These are phyloP conservation scores for Candida mesenterica DNA, from an alignment of 1,139 yeast genomes.

Conservation along the genomic window DNA sequence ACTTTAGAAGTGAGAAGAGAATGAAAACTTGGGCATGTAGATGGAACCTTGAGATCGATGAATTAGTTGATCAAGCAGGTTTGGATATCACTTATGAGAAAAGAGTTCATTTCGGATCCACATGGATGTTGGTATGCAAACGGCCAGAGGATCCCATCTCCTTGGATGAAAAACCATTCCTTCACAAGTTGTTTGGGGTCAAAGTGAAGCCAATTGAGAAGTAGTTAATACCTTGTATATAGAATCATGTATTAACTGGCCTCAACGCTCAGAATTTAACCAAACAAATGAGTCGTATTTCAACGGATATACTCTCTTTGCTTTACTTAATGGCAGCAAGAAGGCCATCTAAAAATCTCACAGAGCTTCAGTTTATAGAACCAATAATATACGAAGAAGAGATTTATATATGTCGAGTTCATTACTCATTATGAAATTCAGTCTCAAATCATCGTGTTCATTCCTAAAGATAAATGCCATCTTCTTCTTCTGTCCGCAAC, in stretches of 20 bases:
- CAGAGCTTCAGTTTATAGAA: no score
- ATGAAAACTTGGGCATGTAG: slow-evolving; percentile 95
- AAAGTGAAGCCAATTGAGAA: slow-evolving; percentile 27
- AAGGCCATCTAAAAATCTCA: no score
- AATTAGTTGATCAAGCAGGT: slow-evolving; percentile 78
- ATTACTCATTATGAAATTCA: no score
- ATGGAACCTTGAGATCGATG: slow-evolving; percentile 94
- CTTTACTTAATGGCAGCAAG: slow-evolving; percentile 2
- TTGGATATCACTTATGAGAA: slow-evolving; percentile 77
- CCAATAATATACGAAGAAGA: no score
- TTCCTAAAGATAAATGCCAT: slow-evolving; percentile 14
- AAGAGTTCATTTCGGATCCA: slow-evolving; percentile 89
- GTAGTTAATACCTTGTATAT: slow-evolving; percentile 13
- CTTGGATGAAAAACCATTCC: slow-evolving; percentile 43
- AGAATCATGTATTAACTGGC: slow-evolving; percentile 12
- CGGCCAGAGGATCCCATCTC: slow-evolving; percentile 60
- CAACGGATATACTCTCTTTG: slow-evolving; percentile 4
- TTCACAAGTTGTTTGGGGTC: slow-evolving; percentile 43
- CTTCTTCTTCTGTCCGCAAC: slow-evolving; percentile 7
- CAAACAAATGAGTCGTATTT: neutral
- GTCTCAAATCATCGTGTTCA: neutral
- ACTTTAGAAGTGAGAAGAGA: slow-evolving; percentile 78
- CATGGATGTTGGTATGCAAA: slow-evolving; percentile 81
- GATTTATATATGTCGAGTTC: no score
- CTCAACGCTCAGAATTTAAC: neutral